Conservation (phyloP, 192 early-diverging fungal genomes). For the Podila horticola region DNA sequence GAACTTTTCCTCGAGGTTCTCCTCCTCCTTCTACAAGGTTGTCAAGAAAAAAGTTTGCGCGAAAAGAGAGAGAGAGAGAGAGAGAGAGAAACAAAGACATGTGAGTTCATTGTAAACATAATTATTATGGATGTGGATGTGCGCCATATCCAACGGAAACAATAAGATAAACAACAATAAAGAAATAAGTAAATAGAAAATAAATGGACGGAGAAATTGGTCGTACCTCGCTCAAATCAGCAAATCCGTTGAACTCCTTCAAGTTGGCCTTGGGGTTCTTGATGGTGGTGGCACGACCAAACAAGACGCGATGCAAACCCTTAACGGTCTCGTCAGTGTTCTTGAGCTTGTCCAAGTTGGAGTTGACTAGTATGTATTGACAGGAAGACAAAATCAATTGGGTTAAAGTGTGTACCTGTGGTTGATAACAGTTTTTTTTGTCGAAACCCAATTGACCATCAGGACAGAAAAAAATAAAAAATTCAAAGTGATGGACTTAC, state of each 20-base stretch:
- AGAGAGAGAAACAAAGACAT: conserved; percentile 2
- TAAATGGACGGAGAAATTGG: neutral
- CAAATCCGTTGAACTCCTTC: conserved; percentile 40
- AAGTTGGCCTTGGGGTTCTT: conserved; percentile 47
- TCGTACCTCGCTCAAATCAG: conserved; percentile 32
- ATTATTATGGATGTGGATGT: neutral
- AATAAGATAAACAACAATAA: neutral
- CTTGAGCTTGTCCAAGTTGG: conserved; percentile 50
- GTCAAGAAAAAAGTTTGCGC: neutral
- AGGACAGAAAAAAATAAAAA: neutral
- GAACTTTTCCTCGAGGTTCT: conserved; percentile 39
- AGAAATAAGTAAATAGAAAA: neutral
- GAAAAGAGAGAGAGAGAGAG: neutral
- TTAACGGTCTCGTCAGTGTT: conserved; percentile 35
- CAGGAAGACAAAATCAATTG: neutral
- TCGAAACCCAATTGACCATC: neutral
- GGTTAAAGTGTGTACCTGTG: neutral
- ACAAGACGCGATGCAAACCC: conserved; percentile 38
- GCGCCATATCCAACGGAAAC: neutral
- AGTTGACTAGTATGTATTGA: conserved; percentile 19
- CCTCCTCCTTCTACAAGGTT: conserved; percentile 39
- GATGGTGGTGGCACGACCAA: conserved; percentile 20
- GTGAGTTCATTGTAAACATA: neutral
- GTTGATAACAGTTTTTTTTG: neutral
- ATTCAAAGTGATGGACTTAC: conserved; percentile 16